Base-by-base conservation (phyloP, 345 rosid genomes). In the Salix arbutifolia region DNA sequence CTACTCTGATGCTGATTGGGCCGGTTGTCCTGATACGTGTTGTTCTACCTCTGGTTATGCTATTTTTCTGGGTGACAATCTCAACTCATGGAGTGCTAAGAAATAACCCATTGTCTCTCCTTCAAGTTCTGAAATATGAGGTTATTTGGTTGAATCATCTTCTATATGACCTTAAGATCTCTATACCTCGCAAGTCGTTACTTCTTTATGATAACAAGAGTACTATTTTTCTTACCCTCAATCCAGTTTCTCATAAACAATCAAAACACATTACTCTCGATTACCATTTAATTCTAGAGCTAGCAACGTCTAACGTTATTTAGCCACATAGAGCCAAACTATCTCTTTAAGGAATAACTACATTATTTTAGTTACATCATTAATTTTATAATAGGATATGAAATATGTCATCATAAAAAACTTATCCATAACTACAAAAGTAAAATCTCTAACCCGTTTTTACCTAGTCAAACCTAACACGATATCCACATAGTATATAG, bases 161-260 rank as follows among this genome's bases (percentile, higher is more conserved):
- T 8, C 10, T n/a, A 3, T 0, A 1, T 13, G 23, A 65, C 14
- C 69, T 65, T 13, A 1, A 30, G 40, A 19, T 46, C 37, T 17
- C 28, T 3, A 2, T 9, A 4, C 0, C 46, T 1, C 28, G 26
- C 10, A 23, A 18, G 9, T 0, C 10, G 0, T 67, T 4, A 2
- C 40, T 37, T 37, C 9, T 37, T 37, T 37, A 14, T 19, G 70
- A 37, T 8, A 67, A 67, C 25, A 18, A 33, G 1, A 5, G 30
- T 4, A 28, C 33, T 31, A 67, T 13, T 18, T 18, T 35, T 5
- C 23, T 67, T 11, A 13, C 0, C 3, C n/a, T n/a, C 25, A 67
- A 67, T 25, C 70, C 26, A 4, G 12, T 67, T 8, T 67, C 38
- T 17, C 70, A 67, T 21, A 2, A n/a, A 4, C 4, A 7, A 3